Percentiles rank a stretch among this genome's conserved stretches.
Evolutionary conservation across 2,329 filamentous ascomycete genomes (phyloP).

Genomic region (Fonsecaea erecta): DNA sequence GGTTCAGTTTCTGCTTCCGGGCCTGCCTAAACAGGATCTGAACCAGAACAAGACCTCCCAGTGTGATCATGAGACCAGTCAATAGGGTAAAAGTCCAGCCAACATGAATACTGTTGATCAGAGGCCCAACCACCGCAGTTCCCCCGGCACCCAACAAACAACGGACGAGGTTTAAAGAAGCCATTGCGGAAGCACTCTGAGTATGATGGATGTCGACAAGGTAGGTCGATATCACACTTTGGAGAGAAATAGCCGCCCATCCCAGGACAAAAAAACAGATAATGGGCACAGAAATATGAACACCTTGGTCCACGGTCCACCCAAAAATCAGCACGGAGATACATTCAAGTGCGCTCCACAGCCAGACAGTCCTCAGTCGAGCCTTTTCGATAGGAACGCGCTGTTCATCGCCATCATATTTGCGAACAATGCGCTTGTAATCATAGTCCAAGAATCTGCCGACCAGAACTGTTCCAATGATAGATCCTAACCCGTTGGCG

Average conservation of each 20-base stretch:
- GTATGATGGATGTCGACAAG: constrained; percentile 59
- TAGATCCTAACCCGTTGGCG: constrained; percentile 60
- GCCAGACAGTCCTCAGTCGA: constrained; percentile 55
- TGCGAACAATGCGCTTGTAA: constrained; percentile 44
- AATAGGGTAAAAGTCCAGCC: constrained; percentile 44
- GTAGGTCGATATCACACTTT: constrained; percentile 58
- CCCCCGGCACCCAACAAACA: constrained; percentile 59
- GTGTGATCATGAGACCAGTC: constrained; percentile 9
- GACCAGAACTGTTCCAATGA: constrained; percentile 57
- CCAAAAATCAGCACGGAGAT: constrained; percentile 57
- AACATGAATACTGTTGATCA: constrained; percentile 53
- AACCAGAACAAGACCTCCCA: constrained; percentile 8
- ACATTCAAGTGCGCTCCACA: constrained; percentile 54
- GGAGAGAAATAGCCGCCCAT: constrained; percentile 57
- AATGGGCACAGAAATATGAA: constrained; percentile 58
- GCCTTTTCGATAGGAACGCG: constrained; percentile 57
- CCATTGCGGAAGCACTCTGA: constrained; percentile 56
- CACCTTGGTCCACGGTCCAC: constrained; percentile 56
- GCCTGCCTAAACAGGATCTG: constrained; percentile 1
- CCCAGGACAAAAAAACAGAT: constrained; percentile 58
- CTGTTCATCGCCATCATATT: constrained; percentile 29
- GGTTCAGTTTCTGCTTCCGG: not conserved
- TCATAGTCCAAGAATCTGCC: constrained; percentile 60
- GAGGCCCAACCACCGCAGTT: constrained; percentile 55
- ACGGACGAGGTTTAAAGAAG: constrained; percentile 58